A percentile compares a stretch with the other conserved stretches of the same genome.
Conservation (phyloP, 257 asterid species). For the Salvia splendens region DNA sequence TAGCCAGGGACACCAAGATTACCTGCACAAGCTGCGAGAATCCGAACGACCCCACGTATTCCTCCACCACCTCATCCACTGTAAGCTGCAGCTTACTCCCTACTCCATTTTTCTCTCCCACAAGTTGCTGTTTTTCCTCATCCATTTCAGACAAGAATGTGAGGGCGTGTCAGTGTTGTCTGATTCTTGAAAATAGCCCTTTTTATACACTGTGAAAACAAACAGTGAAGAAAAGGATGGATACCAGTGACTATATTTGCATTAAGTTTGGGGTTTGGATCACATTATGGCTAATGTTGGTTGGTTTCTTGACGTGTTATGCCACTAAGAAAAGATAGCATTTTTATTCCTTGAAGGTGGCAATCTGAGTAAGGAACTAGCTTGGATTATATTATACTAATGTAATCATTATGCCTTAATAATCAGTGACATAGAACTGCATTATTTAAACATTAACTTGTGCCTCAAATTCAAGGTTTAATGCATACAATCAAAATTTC, state of each 20-base stretch:
- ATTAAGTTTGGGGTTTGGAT: constrained; percentile 28
- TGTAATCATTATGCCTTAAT: neutral
- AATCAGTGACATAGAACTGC: neutral
- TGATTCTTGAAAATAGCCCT: constrained; percentile 15
- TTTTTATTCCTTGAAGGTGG: constrained; percentile 37
- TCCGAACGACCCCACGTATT: constrained; percentile 61
- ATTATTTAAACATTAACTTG: neutral
- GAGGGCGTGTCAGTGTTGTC: neutral
- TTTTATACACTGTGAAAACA: neutral
- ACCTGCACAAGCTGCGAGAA: constrained; percentile 62
- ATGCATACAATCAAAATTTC: constrained; percentile 16
- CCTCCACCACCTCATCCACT: constrained; percentile 62
- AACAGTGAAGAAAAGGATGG: neutral
- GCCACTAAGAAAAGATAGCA: constrained; percentile 33
- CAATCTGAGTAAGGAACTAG: constrained; percentile 43
- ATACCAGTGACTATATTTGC: neutral
- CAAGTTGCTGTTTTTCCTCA: constrained; percentile 41
- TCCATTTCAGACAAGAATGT: constrained; percentile 38
- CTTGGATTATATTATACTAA: neutral
- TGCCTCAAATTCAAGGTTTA: constrained; percentile 12
- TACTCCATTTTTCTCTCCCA: constrained; percentile 14
- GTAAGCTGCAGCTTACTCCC: constrained; percentile 46
- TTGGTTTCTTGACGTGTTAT: constrained; percentile 41
- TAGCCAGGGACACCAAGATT: constrained; percentile 54
- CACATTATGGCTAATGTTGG: constrained; percentile 31